These are phyloP conservation scores for Achaetomiella virescens DNA, from an alignment of 495 filamentous ascomycete species.

Conservation along the genomic window DNA sequence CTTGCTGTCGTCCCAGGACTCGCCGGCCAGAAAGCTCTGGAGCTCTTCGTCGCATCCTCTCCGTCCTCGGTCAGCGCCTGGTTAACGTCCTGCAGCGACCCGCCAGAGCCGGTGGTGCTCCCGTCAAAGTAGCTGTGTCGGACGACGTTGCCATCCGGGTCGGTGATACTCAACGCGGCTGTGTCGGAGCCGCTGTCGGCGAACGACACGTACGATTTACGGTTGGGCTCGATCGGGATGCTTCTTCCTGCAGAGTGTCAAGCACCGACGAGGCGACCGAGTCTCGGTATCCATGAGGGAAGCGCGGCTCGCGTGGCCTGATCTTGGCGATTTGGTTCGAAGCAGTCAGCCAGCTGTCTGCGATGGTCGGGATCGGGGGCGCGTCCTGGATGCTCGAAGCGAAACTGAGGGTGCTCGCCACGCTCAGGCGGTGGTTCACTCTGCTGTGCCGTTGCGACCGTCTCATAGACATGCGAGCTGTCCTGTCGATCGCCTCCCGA, in stretches of 20 bases:
- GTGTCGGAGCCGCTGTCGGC: slow-evolving; percentile 68
- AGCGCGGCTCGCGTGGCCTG: slow-evolving; percentile 36
- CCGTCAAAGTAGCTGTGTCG: slow-evolving; percentile 82
- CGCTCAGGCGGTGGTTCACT: slow-evolving; percentile 84
- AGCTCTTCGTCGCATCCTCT: slow-evolving; percentile 78
- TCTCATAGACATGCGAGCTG: slow-evolving; percentile 82
- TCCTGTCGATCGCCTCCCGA: slow-evolving; percentile 86
- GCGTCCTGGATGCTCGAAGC: slow-evolving; percentile 83
- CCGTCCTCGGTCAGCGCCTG: slow-evolving; percentile 77
- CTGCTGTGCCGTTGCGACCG: slow-evolving; percentile 85
- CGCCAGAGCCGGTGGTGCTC: slow-evolving; percentile 60
- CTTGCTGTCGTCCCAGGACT: slow-evolving; percentile 89
- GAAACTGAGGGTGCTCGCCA: slow-evolving; percentile 88
- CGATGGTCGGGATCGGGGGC: slow-evolving; percentile 93
- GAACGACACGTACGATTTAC: slow-evolving; percentile 95
- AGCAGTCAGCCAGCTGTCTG: slow-evolving; percentile 80
- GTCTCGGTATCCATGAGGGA: slow-evolving; percentile 60
- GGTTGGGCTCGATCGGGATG: slow-evolving; percentile 77
- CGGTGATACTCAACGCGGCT: slow-evolving; percentile 57
- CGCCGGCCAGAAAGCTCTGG: slow-evolving; percentile 76
- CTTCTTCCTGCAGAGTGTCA: slow-evolving; percentile 79
- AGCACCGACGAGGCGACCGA: slow-evolving; percentile 83
- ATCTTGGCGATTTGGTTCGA: slow-evolving; percentile 47
- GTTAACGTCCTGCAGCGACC: slow-evolving; percentile 47
- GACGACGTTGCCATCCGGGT: slow-evolving; percentile 62